These are phyloP conservation scores for Aethionema arabicum DNA, from an alignment of 345 rosid species.

Conservation along the genomic window DNA sequence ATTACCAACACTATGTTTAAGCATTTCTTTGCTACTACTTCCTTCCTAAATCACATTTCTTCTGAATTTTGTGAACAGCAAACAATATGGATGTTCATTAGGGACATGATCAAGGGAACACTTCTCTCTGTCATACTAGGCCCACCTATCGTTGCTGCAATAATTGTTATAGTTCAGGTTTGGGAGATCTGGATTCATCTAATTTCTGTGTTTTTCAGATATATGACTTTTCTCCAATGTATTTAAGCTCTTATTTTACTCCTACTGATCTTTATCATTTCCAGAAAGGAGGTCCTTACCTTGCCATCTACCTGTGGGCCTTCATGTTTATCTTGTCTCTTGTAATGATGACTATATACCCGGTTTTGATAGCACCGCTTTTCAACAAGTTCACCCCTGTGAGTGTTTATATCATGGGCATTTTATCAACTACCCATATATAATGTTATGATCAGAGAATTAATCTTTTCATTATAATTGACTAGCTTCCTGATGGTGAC, in stretches of 20 bases:
- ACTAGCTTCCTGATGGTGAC: conserved; percentile 89
- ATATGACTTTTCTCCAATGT: neutral
- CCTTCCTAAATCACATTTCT: conserved; percentile 4
- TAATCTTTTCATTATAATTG: conserved; percentile 18
- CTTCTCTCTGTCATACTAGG: conserved; percentile 69
- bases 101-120: conserved; percentile 85
- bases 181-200: conserved; percentile 5
- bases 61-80: conserved; percentile 56
- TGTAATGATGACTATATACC: conserved; percentile 96
- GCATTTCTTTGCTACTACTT: conserved; percentile 3
- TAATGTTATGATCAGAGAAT: conserved; percentile 14
- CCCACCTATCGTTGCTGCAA: conserved; percentile 88
- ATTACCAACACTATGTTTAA: conserved; percentile 19
- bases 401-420: conserved; percentile 40
- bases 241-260: conserved; percentile 11
- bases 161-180: conserved; percentile 87
- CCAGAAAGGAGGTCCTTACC: conserved; percentile 99
- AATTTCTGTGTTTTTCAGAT: conserved; percentile 3
- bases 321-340: conserved; percentile 93
- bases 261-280: conserved; percentile 18
- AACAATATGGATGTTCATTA: conserved; percentile 89
- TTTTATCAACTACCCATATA: neutral
- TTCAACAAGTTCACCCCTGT: conserved; percentile 97
- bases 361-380: conserved; percentile 88
- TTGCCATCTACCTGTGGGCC: conserved; percentile 97